Conservation (phyloP, 2,329 filamentous ascomycete species). For the Phoma sp. region DNA sequence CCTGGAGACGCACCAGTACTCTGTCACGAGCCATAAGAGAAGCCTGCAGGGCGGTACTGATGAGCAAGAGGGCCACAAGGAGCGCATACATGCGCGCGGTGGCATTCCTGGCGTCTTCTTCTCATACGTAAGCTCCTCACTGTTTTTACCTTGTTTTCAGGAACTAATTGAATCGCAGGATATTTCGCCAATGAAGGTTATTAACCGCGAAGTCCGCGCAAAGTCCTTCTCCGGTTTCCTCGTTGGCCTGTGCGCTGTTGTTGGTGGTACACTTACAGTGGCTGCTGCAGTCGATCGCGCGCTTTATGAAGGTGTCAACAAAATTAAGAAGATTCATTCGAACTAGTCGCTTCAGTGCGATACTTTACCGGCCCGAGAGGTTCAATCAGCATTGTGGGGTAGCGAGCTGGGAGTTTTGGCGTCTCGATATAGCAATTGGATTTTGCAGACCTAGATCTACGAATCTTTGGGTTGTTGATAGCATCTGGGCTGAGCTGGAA, state of each 20-base stretch:
- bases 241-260: slow-evolving; percentile 90
- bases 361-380: background rate
- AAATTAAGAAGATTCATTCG: slow-evolving; percentile 84
- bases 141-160: background rate
- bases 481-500: slow-evolving; percentile 7
- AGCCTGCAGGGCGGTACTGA: slow-evolving; percentile 85
- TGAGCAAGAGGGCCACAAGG: slow-evolving; percentile 84
- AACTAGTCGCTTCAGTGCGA: slow-evolving; percentile 46
- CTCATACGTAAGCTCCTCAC: slow-evolving; percentile 75
- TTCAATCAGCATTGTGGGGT: background rate
- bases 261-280: slow-evolving; percentile 94
- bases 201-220: slow-evolving; percentile 88
- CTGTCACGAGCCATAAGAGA: slow-evolving; percentile 93
- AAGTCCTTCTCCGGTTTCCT: slow-evolving; percentile 94
- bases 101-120: slow-evolving; percentile 99
- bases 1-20: slow-evolving; percentile 98
- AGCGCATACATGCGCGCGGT: slow-evolving; percentile 85
- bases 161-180: slow-evolving; percentile 64
- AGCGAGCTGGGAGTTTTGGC: slow-evolving; percentile 15
- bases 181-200: slow-evolving; percentile 99
- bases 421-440: background rate
- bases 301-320: slow-evolving; percentile 83
- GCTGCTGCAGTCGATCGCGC: slow-evolving; percentile 91
- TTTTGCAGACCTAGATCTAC: slow-evolving; percentile 9
- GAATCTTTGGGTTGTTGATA: background rate